Base-by-base conservation (phyloP, 2,329 filamentous ascomycete species). In the Clonostachys rosea region DNA sequence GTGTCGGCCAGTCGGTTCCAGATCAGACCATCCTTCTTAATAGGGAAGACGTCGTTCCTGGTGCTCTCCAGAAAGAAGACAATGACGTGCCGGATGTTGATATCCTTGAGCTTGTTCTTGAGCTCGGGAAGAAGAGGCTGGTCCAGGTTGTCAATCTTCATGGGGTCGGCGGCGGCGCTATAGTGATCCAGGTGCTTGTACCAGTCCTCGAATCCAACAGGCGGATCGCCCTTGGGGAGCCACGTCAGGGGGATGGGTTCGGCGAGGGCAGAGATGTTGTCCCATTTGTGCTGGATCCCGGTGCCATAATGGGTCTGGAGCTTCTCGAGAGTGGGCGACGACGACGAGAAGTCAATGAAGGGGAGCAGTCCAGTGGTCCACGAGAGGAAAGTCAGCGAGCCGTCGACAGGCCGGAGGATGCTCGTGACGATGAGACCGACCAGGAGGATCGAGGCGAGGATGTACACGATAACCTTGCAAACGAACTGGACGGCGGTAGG, bases 41-140 rank as follows among this genome's bases (percentile, higher is more conserved):
- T 52, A 0, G 71, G 71, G 24, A 74, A 74, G 4, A 74, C 63
- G 44, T 74, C 71, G 5, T 66, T 66, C 17, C 71, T 62, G 1
- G 69, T 73, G 40, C 70, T 73, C 47, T 74, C 71, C 3, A 74
- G 57, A n/a, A 70, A 62, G 3, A 74, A 46, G n/a, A 73, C 50
- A 12, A 74, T 54, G 5, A 74, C 59, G 47, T 74, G 69, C 43
- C 69, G 69, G 46, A 74, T 67, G 10, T 63, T 60, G 7, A 71
- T 56, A 2, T 57, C 52, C 8, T 50, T 35, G 6, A 68, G 46
- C 39, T 55, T 56, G 8, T 50, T 52, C 2, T 53, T 53, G 3
- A 68, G 54, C 1, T 48, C 50, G 8, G 61, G 42, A 1, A 66
- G 50, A 1, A 71, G 43, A 0, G 58, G 56, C 10, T 67, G 55